Conservation (phyloP, 2,329 filamentous ascomycete species). For the Talaromyces sp. region DNA sequence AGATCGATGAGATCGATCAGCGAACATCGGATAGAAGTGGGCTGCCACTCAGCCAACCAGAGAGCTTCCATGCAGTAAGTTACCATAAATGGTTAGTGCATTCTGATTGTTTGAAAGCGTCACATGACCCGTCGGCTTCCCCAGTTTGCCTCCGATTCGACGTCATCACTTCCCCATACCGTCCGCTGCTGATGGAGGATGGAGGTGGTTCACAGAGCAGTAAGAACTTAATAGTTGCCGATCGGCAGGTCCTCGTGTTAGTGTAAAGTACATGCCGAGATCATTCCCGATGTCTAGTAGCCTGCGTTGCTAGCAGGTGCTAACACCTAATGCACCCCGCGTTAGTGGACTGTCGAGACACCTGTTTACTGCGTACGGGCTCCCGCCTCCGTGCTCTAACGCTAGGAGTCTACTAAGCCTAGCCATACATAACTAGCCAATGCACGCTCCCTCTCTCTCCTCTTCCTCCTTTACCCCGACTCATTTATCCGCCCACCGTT, state of each 20-base stretch:
- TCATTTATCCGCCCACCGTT: neutral
- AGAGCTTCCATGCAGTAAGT: neutral
- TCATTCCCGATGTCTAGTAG: neutral
- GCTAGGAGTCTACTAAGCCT: neutral
- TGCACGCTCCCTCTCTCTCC: neutral
- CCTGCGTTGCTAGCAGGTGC: neutral
- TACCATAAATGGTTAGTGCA: neutral
- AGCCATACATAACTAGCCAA: neutral
- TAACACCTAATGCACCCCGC: neutral
- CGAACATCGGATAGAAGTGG: neutral
- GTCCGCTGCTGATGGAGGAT: neutral
- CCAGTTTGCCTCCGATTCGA: neutral
- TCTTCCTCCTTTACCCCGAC: neutral
- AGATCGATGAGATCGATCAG: neutral
- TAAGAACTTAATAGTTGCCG: neutral
- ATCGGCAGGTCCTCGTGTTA: neutral
- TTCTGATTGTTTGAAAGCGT: neutral
- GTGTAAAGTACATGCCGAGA: neutral
- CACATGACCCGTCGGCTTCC: conserved; percentile 4
- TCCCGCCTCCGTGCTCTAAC: neutral
- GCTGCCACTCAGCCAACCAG: neutral
- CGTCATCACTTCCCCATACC: neutral
- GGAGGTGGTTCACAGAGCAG: neutral
- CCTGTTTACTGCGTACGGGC: neutral
- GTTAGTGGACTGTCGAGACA: neutral